A percentile compares a stretch with the other conserved stretches of the same genome.
phyloP scores from a whole-genome alignment of 306 rosid species.

The Cotoneaster glaucophyllus region DNA sequence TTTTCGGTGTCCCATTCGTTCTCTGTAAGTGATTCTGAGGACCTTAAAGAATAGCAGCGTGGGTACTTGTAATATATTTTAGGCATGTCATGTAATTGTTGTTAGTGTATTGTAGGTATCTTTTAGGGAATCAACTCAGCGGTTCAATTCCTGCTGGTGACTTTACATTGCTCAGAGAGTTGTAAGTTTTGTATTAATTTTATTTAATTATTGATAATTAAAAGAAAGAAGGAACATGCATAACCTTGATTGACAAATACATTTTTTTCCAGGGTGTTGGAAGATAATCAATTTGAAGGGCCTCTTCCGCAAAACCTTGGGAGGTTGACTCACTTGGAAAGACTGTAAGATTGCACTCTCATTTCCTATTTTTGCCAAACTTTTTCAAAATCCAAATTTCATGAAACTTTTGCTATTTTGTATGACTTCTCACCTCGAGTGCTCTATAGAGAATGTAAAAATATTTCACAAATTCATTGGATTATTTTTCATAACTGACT shows the following conservation, averaged over 20 bases:
- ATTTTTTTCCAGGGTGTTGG: slow-evolving; percentile 43
- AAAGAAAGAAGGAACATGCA: background rate
- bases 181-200: slow-evolving; percentile 48
- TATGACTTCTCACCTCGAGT: no score
- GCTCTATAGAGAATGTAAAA: no score
- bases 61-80: background rate
- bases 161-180: slow-evolving; percentile 32
- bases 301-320: slow-evolving; percentile 55
- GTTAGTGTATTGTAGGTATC: slow-evolving; percentile 38
- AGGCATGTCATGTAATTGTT: background rate
- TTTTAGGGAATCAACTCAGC: slow-evolving; percentile 52
- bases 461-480: no score
- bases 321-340: slow-evolving; percentile 36
- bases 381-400: no score
- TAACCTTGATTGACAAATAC: slow-evolving; percentile 2
- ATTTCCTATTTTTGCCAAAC: background rate
- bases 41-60: background rate
- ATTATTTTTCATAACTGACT: no score
- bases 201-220: background rate
- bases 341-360: slow-evolving; percentile 37
- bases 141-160: slow-evolving; percentile 65
- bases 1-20: slow-evolving; percentile 32
- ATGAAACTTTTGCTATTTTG: no score
- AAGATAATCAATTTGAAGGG: slow-evolving; percentile 53
- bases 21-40: slow-evolving; percentile 30